A percentile compares a stretch with the other conserved stretches of the same genome.
Conservation (phyloP, 495 filamentous ascomycete species). For the Podospora comata region DNA sequence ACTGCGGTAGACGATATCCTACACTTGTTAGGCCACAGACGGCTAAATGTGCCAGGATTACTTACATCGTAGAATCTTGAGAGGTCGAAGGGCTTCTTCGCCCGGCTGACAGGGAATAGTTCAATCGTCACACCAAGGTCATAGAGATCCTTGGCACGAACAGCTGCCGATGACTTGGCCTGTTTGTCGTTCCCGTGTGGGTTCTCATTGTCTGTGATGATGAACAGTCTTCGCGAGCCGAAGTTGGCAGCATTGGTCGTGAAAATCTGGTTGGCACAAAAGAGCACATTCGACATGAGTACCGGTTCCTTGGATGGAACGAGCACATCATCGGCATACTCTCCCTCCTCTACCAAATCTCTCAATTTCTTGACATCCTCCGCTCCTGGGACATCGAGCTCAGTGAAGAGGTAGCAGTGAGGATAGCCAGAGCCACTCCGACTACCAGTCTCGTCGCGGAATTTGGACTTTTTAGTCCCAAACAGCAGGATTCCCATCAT, state of each 20-base stretch:
- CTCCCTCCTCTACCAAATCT: conserved; percentile 64
- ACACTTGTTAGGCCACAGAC: conserved; percentile 21
- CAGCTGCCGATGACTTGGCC: conserved; percentile 69
- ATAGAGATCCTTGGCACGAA: conserved; percentile 90
- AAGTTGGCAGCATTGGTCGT: conserved; percentile 94
- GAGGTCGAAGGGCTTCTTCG: conserved; percentile 72
- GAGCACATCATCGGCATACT: conserved; percentile 68
- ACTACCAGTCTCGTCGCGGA: conserved; percentile 62
- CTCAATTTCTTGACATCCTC: conserved; percentile 79
- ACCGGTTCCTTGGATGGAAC: conserved; percentile 65
- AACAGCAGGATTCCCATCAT: conserved; percentile 98
- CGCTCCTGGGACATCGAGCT: conserved; percentile 84
- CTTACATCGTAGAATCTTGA: conserved; percentile 88
- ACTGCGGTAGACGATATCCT: conserved; percentile 79
- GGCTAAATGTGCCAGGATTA: background rate
- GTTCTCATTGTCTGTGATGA: conserved; percentile 93
- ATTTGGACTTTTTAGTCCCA: conserved; percentile 82
- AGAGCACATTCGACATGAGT: conserved; percentile 86
- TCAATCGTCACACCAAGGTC: conserved; percentile 92
- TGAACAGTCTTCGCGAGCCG: conserved; percentile 83
- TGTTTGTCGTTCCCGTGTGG: conserved; percentile 72
- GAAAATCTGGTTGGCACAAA: conserved; percentile 95
- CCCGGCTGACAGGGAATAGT: conserved; percentile 82
- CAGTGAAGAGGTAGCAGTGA: conserved; percentile 87
- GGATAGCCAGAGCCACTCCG: conserved; percentile 68